These are phyloP conservation scores for Lonicera japonica DNA, from an alignment of 129 eudicot species.

Conservation along the genomic window DNA sequence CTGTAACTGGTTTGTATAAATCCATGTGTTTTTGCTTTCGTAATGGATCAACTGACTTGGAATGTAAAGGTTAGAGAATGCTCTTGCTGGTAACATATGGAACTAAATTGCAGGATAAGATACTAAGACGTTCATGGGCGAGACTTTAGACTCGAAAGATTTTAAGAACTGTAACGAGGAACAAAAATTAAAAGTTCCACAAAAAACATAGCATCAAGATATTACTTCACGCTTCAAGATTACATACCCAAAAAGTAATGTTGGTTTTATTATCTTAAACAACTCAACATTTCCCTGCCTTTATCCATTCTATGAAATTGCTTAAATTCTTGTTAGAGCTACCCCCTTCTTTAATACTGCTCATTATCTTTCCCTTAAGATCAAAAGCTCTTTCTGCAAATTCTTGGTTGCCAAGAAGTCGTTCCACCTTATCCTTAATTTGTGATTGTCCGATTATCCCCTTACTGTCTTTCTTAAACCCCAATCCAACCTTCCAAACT, in stretches of 20 bases:
- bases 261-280: no score
- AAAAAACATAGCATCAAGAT: no score
- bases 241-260: no score
- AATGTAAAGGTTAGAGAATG: no score
- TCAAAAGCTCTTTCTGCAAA: not conserved
- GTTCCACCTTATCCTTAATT: conserved; percentile 15
- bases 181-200: no score
- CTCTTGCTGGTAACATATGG: no score
- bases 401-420: not conserved
- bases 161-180: not conserved
- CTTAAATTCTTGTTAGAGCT: conserved; percentile 7
- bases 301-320: not conserved
- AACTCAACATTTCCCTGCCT: not conserved
- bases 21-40: no score
- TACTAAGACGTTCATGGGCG: not conserved
- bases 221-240: no score
- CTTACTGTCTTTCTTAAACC: conserved; percentile 5
- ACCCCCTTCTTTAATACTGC: not conserved
- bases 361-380: not conserved
- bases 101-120: no score
- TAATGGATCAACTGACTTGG: no score
- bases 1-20: no score
- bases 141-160: not conserved
- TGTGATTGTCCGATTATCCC: conserved; percentile 7
- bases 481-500: conserved; percentile 30